Evolutionary conservation across 345 rosid genomes (phyloP).

Genomic region (Ailanthus altissimus): DNA sequence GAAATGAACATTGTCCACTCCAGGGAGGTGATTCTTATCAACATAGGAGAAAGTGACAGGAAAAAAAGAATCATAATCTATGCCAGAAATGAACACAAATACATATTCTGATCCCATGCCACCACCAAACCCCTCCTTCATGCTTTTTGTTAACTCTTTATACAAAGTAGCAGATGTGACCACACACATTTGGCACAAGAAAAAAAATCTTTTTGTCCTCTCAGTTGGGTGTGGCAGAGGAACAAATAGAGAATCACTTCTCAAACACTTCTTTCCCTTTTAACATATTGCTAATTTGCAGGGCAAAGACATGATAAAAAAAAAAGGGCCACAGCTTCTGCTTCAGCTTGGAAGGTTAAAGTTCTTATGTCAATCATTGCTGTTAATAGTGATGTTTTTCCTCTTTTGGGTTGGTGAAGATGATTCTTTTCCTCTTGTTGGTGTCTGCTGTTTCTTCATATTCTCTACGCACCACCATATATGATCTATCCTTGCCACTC

Average conservation of each 20-base stretch:
- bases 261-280: constrained; percentile 34
- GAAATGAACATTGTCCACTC: constrained; percentile 30
- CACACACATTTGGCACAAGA: constrained; percentile 25
- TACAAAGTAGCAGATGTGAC: constrained; percentile 46
- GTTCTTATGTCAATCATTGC: constrained; percentile 37
- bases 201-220: constrained; percentile 11
- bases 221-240: constrained; percentile 30
- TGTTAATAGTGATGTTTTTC: constrained; percentile 18
- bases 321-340: constrained; percentile 11
- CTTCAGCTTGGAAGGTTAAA: constrained; percentile 12
- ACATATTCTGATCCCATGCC: constrained; percentile 50
- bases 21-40: constrained; percentile 46
- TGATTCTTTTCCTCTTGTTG: constrained; percentile 30
- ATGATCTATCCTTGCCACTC: background rate
- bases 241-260: constrained; percentile 49
- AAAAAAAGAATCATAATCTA: constrained; percentile 32
- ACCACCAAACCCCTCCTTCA: constrained; percentile 16
- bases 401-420: constrained; percentile 16
- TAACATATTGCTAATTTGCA: constrained; percentile 24
- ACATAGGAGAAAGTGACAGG: constrained; percentile 38
- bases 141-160: constrained; percentile 17
- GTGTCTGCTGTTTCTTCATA: constrained; percentile 14
- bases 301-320: constrained; percentile 23
- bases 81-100: constrained; percentile 22
- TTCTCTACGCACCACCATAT: constrained; percentile 38